Base-by-base conservation (phyloP, 2,329 filamentous ascomycete species). In the Thelonectria rubi region DNA sequence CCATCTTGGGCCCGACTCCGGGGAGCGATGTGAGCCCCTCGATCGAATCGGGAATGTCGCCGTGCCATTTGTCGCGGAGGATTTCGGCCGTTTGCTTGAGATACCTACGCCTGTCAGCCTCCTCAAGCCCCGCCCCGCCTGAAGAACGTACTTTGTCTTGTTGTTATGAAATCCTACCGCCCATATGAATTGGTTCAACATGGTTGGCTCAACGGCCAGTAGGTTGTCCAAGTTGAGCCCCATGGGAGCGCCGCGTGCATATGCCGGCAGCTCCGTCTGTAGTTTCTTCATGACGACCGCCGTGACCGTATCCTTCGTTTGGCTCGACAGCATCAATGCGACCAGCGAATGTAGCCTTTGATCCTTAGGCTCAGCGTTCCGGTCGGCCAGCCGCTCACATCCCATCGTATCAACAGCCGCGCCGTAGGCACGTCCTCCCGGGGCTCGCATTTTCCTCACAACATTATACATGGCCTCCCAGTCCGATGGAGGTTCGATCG, bases 361-460 rank as follows among this genome's bases (percentile, higher is more conserved):
- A 72, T 86, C 85, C 60, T 78, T 81, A 24, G 81, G 74, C 59
- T 78, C 82, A 11, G 84, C 82, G 1, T 70, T 76, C 15, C 78
- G 75, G 49, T 83, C 79, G 3, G 91, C 91, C 10, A 95, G 82
- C 8, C 86, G 86, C 77, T 93, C 93, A 77, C 95, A 99, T 11
- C 95, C 95, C 94, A 98, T 97, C 0, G 94, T 98, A 76, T 99
- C 95, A 11, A 99, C 95, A 0, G 94, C 91, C 1, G 95, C 95
- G 85, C 91, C 77, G 80, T 85, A 74, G 74, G 91, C 79, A 78
- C 78, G 72, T 7, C 83, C 84, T 3, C 82, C 84, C 0, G 78
- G 74, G 5, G 77, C 75, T 2, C 88, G 89, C 93, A 98, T 97
- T 72, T 86, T 84, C 71, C 90, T 89, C 46, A 96, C 91, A 1